Base-by-base conservation (phyloP, 208 protist species). In the Crithidia expoeki region DNA sequence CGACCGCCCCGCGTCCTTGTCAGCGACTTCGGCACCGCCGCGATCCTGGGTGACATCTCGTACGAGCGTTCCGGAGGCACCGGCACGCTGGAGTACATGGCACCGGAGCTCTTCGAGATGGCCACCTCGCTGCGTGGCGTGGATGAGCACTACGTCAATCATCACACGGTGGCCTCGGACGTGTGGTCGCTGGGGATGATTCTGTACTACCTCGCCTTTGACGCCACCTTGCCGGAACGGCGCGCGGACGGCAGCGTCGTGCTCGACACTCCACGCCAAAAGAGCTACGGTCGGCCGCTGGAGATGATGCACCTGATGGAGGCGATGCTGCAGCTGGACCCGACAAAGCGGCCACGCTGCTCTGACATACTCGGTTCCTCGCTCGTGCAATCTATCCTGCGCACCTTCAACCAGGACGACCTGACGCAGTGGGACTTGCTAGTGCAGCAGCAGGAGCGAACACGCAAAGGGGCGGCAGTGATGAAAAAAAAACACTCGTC, bases 171-270 rank as follows among this genome's bases (percentile, higher is more conserved):
- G 27, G 85, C 83, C 49, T 83, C 85, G 3, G 92, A 96, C 64
- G 79, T 94, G 47, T 96, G 88, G 87, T 93, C 89, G n/a, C 81
- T 96, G 19, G 92, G 92, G 30, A 93, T 96, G 85, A 89, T 94
- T 46, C 64, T 96, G 34, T 79, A 96, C 72, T 96, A 90, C 78
- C 84, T 96, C 30, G 79, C 85, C 64, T 94, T 80, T 61, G 79
- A 83, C 47, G 81, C 79, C 32, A 79, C 79, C 7, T 71, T 95
- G 46, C 87, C 90, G 34, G 66, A 55, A 9, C 73, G 66, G 30
- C 74, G 72, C 28, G 60, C 69, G 32, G 83, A 86, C 67, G 88
- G 86, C 44, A 72, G 67, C 23, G 77, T 89, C 27, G 23, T 85
- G 11, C 72, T 90, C 28, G 55, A 81, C 51, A 56, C 84, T n/a